A percentile compares a stretch with the other conserved stretches of the same genome.
Conservation (phyloP, 2,329 filamentous ascomycete species). For the Sarocladiaceae sp. region DNA sequence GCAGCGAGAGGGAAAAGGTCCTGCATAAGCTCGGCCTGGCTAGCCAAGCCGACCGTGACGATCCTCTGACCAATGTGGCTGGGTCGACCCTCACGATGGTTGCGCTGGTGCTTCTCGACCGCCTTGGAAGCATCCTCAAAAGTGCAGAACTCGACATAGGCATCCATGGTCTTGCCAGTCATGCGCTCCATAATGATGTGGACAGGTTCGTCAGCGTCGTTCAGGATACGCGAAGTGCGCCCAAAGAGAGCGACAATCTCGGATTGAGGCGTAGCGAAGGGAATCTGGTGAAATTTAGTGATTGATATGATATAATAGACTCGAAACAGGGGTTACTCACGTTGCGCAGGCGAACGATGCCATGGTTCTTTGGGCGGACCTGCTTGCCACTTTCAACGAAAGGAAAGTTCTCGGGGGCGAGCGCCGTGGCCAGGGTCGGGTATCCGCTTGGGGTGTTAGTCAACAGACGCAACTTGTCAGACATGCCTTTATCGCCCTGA, state of each 20-base stretch:
- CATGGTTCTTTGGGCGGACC: constrained; percentile 26
- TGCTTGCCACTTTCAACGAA: constrained; percentile 37
- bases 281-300: constrained; percentile 42
- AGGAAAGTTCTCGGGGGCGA: constrained; percentile 38
- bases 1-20: constrained; percentile 57
- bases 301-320: too few species aligned
- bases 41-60: constrained; percentile 53
- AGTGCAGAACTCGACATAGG: constrained; percentile 53
- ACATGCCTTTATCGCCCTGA: constrained; percentile 21
- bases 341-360: constrained; percentile 47
- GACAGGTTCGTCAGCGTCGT: constrained; percentile 50
- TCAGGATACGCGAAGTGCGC: constrained; percentile 50
- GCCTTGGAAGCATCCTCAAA: constrained; percentile 49
- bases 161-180: constrained; percentile 58
- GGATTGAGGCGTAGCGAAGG: constrained; percentile 46
- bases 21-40: constrained; percentile 53
- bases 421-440: constrained; percentile 29
- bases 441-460: constrained; percentile 26
- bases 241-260: constrained; percentile 58
- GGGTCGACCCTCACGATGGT: constrained; percentile 33
- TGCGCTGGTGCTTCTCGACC: constrained; percentile 43
- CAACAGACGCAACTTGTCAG: constrained; percentile 32
- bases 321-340: constrained; percentile 29
- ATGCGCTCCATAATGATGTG: constrained; percentile 64
- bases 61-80: constrained; percentile 53